Evolutionary conservation across 2,329 filamentous ascomycete genomes (phyloP), one percentile per base, ranked within the genome.

Genomic region (Rhytidhysteron rufulum): DNA sequence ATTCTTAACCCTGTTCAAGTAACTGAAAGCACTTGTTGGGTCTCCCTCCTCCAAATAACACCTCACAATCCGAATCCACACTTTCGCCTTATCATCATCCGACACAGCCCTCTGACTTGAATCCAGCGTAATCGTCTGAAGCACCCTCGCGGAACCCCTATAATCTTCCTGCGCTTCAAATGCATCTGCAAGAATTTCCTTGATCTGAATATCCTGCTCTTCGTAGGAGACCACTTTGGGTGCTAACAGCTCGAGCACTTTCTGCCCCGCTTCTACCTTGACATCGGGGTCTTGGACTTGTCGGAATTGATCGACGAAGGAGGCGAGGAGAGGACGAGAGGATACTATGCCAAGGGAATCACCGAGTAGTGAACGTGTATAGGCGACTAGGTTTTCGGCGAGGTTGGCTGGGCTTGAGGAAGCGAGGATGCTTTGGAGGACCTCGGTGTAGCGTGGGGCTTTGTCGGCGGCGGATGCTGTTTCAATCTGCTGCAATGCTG

Each of bases 21-120:
- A 95, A 30, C 78, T 80, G 62, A 94, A 88, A 31, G 93, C 93
- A 25, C 79, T 77, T 1, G 85, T 88, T 7, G 88, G 85, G 68
- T 97, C 90, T 62, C 95, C 91, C 34, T 90, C 88, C 70, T 98
- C 91, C 47, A 98, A 79, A 63, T 93, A 94, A 72, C 94, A 86
- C 47, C 93, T 82, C 60, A 94, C 89, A 60, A 98, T 95, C 44
- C 91, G 86, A 53, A 97, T 85, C 88, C 91, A 97, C 40, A 93
- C 80, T 40, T 77, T 75, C 7, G 88, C 88, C 67, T 89, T 90
- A 52, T 91, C 86, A 54, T 87, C 81, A 60, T 89, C 83, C 20
- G 83, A 81, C 25, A 96, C 82, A 41, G 86, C 82, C 35, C 91
- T 84, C 70, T 95, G 89, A 2, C 89, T 90, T 42, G 80, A 85